A percentile compares a stretch with the other conserved stretches of the same genome.
These are phyloP conservation scores for Phytophthora pisi DNA, from an alignment of 352 stramenopile genomes.

Conservation along the genomic window DNA sequence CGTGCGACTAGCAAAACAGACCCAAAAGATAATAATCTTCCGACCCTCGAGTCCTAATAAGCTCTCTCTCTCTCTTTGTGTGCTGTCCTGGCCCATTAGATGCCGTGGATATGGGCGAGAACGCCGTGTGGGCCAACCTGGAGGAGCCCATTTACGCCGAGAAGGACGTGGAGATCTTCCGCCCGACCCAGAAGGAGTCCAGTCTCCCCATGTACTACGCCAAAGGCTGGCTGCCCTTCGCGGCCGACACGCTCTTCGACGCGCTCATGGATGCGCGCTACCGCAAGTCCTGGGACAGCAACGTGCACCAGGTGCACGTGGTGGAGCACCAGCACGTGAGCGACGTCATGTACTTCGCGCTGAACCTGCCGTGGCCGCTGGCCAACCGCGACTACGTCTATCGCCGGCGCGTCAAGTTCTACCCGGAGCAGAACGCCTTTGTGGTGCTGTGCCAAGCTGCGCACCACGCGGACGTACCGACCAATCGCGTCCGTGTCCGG, in stretches of 20 bases:
- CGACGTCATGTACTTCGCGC: conserved; percentile 70
- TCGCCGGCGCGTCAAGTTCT: conserved; percentile 63
- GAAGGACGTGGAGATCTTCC: conserved; percentile 79
- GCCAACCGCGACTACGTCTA: conserved; percentile 84
- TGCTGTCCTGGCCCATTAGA: conserved; percentile 32
- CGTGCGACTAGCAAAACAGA: conserved; percentile 12
- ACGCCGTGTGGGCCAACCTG: conserved; percentile 62
- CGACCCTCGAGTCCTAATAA: conserved; percentile 1
- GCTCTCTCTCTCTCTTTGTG: conserved; percentile 1
- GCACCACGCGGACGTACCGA: conserved; percentile 53
- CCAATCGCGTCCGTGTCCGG: conserved; percentile 46
- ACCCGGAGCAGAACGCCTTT: conserved; percentile 57
- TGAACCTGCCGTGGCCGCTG: conserved; percentile 71
- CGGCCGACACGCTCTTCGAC: conserved; percentile 77
- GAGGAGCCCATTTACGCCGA: conserved; percentile 73
- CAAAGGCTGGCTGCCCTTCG: conserved; percentile 74
- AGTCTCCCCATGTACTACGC: conserved; percentile 71
- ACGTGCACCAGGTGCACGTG: conserved; percentile 50
- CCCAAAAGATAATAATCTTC: conserved; percentile 8
- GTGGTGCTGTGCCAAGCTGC: conserved; percentile 68
- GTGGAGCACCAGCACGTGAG: conserved; percentile 52
- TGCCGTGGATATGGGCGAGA: conserved; percentile 70
- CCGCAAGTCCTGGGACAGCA: conserved; percentile 60
- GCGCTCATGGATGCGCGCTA: conserved; percentile 64
- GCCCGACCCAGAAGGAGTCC: conserved; percentile 51